phyloP scores from a whole-genome alignment of 495 filamentous ascomycete species.

The Tuber borchii region DNA sequence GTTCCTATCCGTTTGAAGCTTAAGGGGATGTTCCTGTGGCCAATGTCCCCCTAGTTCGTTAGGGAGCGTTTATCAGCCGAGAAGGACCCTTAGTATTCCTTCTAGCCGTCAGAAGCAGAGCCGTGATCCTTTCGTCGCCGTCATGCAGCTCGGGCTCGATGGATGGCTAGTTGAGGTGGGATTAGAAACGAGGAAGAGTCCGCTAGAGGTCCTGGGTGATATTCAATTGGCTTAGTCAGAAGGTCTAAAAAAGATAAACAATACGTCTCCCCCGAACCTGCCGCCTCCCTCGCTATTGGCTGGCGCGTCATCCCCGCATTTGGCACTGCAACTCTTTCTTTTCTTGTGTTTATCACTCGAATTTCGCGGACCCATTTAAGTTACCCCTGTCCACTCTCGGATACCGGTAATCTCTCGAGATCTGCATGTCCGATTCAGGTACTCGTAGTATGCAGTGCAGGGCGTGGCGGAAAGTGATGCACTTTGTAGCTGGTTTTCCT shows the following conservation, averaged over 20 bases:
- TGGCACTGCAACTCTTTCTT: too few relatives aligned
- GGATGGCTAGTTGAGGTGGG: neutral
- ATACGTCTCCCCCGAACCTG: neutral
- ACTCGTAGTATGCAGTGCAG: too few relatives aligned
- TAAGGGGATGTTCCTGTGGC: neutral
- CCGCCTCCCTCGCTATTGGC: neutral
- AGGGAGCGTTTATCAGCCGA: neutral
- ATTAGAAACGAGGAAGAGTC: neutral
- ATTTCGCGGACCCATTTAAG: too few relatives aligned
- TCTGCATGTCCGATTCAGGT: too few relatives aligned
- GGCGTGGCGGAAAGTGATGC: too few relatives aligned
- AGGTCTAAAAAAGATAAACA: neutral
- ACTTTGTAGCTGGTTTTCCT: too few relatives aligned
- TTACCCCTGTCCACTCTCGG: too few relatives aligned
- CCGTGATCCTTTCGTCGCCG: neutral
- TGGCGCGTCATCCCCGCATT: neutral
- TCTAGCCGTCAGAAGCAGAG: neutral
- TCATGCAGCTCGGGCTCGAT: neutral
- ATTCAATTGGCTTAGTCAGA: neutral
- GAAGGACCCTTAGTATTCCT: neutral
- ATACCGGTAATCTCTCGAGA: too few relatives aligned
- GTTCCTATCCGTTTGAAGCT: neutral
- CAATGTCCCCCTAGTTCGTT: neutral
- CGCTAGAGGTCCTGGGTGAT: neutral
- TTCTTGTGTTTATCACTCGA: too few relatives aligned